These are phyloP conservation scores for Prosopis cineraria DNA, from an alignment of 306 rosid genomes.

Conservation along the genomic window DNA sequence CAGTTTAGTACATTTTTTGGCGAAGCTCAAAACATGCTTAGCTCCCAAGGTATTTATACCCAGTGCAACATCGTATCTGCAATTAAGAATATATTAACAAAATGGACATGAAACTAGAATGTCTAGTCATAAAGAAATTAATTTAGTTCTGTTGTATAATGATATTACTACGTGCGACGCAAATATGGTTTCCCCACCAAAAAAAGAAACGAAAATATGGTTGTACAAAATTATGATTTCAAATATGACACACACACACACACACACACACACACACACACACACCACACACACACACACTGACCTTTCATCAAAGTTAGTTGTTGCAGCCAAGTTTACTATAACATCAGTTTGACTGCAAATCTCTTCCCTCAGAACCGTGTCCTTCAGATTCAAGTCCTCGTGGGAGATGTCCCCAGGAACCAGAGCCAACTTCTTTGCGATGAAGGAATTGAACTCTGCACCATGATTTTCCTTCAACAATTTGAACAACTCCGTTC, in stretches of 20 bases:
- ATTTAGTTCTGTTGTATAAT: no score
- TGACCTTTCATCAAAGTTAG: constrained; percentile 60
- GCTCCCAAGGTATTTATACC: constrained; percentile 56
- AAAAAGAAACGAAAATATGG: neutral
- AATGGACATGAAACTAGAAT: no score
- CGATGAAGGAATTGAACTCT: constrained; percentile 21
- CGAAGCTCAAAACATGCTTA: constrained; percentile 49
- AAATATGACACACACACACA: no score
- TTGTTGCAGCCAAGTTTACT: constrained; percentile 58
- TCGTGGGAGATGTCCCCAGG: constrained; percentile 50
- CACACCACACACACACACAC: neutral
- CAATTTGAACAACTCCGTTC: constrained; percentile 51
- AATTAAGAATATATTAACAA: neutral
- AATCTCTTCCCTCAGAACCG: constrained; percentile 42
- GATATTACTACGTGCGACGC: neutral
- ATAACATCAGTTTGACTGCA: constrained; percentile 40
- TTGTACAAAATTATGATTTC: no score
- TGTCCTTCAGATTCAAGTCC: constrained; percentile 44
- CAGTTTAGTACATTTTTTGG: constrained; percentile 45
- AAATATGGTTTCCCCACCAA: no score
- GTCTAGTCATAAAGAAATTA: no score
- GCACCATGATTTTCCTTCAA: constrained; percentile 47
- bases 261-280: neutral
- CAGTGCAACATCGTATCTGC: constrained; percentile 59
- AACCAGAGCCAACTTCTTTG: constrained; percentile 44